These are phyloP conservation scores for Cercophora newfieldiana DNA, from an alignment of 495 filamentous ascomycete species.

Conservation along the genomic window DNA sequence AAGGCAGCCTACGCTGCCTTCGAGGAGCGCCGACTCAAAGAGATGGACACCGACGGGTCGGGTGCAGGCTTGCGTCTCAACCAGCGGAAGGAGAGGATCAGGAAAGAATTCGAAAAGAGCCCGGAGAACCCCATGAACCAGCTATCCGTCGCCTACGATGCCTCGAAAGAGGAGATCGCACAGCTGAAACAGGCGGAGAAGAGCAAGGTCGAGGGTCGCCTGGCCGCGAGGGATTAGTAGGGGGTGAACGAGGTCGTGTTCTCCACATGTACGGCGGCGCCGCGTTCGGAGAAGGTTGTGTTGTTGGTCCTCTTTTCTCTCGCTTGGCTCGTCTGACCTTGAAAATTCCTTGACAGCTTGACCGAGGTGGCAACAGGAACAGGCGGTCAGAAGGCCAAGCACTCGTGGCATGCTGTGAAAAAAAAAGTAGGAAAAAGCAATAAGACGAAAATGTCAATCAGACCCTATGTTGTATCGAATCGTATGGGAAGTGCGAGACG, in stretches of 20 bases:
- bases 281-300: background rate
- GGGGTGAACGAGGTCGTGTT: background rate
- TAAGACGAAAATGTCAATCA: background rate
- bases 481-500: background rate
- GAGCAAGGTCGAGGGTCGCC: slow-evolving; percentile 69
- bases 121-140: slow-evolving; percentile 95
- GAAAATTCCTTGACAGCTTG: background rate
- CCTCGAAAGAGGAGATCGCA: slow-evolving; percentile 74
- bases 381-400: background rate
- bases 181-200: slow-evolving; percentile 66
- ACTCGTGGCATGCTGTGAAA: background rate
- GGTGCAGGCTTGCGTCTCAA: slow-evolving; percentile 72
- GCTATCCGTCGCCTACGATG: slow-evolving; percentile 68
- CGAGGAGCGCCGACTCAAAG: slow-evolving; percentile 78
- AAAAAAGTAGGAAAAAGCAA: background rate
- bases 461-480: background rate
- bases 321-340: no score
- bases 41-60: slow-evolving; percentile 75
- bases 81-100: slow-evolving; percentile 75
- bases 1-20: slow-evolving; percentile 86
- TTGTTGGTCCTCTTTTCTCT: background rate
- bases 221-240: slow-evolving; percentile 41
- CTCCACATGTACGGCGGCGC: background rate
- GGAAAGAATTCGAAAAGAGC: slow-evolving; percentile 87
- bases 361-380: background rate